phyloP scores from a whole-genome alignment of 2,329 filamentous ascomycete species.

The Hymenoscyphus occultus region DNA sequence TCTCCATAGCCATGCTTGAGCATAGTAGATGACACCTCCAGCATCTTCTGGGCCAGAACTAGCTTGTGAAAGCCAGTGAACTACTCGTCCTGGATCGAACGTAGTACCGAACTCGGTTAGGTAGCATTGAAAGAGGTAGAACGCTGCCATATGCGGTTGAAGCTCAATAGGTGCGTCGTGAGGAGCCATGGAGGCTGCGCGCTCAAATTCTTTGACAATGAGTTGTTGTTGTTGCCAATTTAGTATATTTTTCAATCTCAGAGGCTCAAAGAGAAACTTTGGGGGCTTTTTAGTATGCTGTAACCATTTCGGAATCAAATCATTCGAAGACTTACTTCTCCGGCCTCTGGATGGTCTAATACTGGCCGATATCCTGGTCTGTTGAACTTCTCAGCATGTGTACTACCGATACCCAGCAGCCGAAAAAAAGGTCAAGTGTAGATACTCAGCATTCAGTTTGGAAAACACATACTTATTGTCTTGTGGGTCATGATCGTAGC shows the following conservation, averaged over 20 bases:
- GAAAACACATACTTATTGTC: not conserved
- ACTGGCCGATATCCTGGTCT: not conserved
- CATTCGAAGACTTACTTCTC: not conserved
- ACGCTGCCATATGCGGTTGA: not conserved
- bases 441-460: not conserved
- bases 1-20: not conserved
- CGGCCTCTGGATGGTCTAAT: not conserved
- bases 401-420: not conserved
- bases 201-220: not conserved
- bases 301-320: not conserved
- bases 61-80: not conserved
- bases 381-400: not conserved
- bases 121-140: not conserved
- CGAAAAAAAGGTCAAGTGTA: too few relatives aligned
- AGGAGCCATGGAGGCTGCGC: not conserved
- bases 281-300: not conserved
- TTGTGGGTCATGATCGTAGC: not conserved
- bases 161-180: not conserved
- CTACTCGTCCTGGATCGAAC: not conserved
- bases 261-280: not conserved
- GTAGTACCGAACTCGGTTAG: not conserved
- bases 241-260: not conserved
- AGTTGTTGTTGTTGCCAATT: not conserved
- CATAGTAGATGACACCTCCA: conserved; percentile 3
- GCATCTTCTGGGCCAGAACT: not conserved